Evolutionary conservation across 441 rosid species (phyloP), one percentile per base, ranked within the genome.

Genomic region (Bruguiera hainesii): DNA sequence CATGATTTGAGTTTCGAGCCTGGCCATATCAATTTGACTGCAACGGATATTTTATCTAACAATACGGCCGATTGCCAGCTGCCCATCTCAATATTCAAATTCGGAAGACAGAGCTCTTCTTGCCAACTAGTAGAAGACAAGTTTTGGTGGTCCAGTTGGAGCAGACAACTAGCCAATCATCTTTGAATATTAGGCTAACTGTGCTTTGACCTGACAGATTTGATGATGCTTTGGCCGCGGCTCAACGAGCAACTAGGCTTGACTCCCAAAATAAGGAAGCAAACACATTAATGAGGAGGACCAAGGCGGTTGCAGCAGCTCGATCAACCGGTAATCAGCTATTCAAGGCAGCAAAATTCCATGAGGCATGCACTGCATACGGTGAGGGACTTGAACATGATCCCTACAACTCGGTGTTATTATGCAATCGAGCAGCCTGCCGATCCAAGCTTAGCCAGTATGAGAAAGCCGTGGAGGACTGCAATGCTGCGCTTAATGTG

Each of bases 391-490:
- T 94, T 7, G 89, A 88, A 50, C 75, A 81, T 18, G 98, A 94
- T 28, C 88, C 87, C 0, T 57, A 77, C 71, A 94, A 91, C 83
- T 91, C 98, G 0, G 84, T 94, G 42, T 71, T 94, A 82, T 66
- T 91, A n/a, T 89, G 97, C 74, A 94, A 94, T 63, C 85, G 97
- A 29, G 97, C 98, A 0, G 92, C 98, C 15, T 85, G 89, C 28
- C 70, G 78, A 4, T 77, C 84, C 42, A 94, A 89, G 64, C 78
- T 89, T 0, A 81, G 88, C 20, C 92, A 80, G n/a, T 78, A 60
- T 51, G 92, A 85, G 10, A 87, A 87, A 49, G 91, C 92, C 0
- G 65, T 89, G 1, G 94, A 89, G 56, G 97, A 94, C 63, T 89
- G 96, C 73, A 80, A 73, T 13, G 75, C 79, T 9, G 97, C 98